Conservation (phyloP, 352 stramenopile genomes). For the Proteromonas lacertae region DNA sequence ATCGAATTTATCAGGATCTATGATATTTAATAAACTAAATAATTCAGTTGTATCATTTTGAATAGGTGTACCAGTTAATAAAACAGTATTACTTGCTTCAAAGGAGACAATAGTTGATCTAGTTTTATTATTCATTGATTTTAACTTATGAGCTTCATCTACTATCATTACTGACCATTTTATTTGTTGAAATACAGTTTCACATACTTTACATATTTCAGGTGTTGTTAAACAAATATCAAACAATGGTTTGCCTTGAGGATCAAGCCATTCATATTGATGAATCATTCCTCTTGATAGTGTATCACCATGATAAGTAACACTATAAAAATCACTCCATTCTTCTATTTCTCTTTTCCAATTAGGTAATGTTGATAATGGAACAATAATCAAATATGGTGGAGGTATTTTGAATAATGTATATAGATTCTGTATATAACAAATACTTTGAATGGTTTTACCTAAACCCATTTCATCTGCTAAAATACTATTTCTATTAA, state of each 20-base stretch:
- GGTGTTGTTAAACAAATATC: constrained; percentile 2
- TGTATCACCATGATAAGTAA: constrained; percentile 87
- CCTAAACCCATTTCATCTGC: constrained; percentile 64
- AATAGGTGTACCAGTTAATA: constrained; percentile 89
- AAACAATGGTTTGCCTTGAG: neutral
- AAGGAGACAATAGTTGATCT: constrained; percentile 2
- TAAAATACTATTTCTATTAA: constrained; percentile 2
- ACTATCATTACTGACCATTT: constrained; percentile 89
- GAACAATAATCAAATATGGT: constrained; percentile 83
- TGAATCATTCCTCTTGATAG: constrained; percentile 53
- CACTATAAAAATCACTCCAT: constrained; percentile 86
- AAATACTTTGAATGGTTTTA: too few relatives aligned
- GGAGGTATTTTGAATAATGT: constrained; percentile 76
- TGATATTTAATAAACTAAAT: constrained; percentile 94
- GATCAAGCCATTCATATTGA: constrained; percentile 70
- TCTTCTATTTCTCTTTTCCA: constrained; percentile 91
- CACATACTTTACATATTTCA: neutral
- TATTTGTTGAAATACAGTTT: too few relatives aligned
- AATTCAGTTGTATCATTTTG: constrained; percentile 76
- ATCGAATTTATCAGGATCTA: constrained; percentile 67
- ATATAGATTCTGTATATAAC: constrained; percentile 12
- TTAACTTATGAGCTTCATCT: constrained; percentile 91
- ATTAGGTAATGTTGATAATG: constrained; percentile 84
- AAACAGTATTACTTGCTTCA: constrained; percentile 23
- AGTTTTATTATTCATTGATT: constrained; percentile 28